Conservation (phyloP, 345 rosid genomes). For the Luvunga scandens region DNA sequence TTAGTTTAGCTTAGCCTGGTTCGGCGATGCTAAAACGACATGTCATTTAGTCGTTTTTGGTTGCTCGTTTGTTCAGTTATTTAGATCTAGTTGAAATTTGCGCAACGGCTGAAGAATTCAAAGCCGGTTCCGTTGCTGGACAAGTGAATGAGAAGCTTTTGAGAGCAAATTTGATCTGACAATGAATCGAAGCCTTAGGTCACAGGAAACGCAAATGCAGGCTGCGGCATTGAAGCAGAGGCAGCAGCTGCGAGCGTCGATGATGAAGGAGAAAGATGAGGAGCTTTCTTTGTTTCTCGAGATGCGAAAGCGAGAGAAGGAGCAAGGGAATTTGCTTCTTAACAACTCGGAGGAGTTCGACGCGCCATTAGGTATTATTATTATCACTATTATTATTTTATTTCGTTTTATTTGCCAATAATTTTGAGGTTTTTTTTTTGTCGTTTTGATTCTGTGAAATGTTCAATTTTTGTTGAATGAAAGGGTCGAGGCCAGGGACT, state of each 20-base stretch:
- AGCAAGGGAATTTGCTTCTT: conserved; percentile 57
- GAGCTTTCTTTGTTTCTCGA: conserved; percentile 90
- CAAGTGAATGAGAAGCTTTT: conserved; percentile 38
- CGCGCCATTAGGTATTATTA: conserved; percentile 62
- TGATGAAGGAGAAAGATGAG: conserved; percentile 91
- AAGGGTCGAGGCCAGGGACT: conserved; percentile 79
- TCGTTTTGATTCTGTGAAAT: neutral
- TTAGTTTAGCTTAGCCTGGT: conserved; percentile 15
- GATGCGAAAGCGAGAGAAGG: conserved; percentile 88
- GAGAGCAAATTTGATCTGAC: conserved; percentile 23
- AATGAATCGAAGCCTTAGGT: conserved; percentile 94
- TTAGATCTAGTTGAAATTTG: conserved; percentile 23
- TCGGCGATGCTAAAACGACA: conserved; percentile 13
- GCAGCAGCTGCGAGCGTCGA: conserved; percentile 71
- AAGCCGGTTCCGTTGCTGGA: neutral
- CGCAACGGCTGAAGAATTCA: neutral
- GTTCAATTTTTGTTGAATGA: conserved; percentile 1
- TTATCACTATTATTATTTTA: neutral
- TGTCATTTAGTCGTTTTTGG: conserved; percentile 18
- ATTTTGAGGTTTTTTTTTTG: neutral
- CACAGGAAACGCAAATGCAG: conserved; percentile 71
- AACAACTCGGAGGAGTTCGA: conserved; percentile 59
- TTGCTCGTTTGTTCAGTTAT: conserved; percentile 19
- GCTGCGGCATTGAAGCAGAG: conserved; percentile 65
- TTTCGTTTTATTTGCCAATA: neutral